Evolutionary conservation across 495 filamentous ascomycete genomes (phyloP).

Genomic region (Hypoxylon rickii): DNA sequence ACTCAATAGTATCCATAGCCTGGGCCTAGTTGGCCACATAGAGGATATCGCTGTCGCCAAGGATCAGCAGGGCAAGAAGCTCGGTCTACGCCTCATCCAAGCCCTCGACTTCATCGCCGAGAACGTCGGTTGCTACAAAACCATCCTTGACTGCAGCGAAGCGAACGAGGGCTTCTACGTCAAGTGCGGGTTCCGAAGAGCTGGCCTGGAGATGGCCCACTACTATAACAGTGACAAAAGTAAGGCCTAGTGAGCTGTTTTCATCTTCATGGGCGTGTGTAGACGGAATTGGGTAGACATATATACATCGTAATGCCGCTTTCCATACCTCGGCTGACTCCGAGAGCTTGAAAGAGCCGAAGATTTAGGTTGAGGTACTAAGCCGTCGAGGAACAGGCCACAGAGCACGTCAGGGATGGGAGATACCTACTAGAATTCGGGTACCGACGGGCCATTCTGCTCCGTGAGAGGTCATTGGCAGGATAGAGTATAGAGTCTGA

Average conservation of each 20-base stretch:
- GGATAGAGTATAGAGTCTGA: conserved; percentile 19
- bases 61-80: conserved; percentile 94
- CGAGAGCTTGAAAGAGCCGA: conserved; percentile 19
- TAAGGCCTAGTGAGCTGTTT: conserved; percentile 40
- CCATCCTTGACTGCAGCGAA: conserved; percentile 62
- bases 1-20: conserved; percentile 65
- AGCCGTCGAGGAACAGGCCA: conserved; percentile 1
- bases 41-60: conserved; percentile 96
- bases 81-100: conserved; percentile 91
- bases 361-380: conserved; percentile 24
- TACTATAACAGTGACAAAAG: conserved; percentile 70
- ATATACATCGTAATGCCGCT: conserved; percentile 8
- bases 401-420: conserved; percentile 9
- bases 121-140: conserved; percentile 91
- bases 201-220: conserved; percentile 95
- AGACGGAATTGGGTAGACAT: neutral
- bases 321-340: conserved; percentile 28
- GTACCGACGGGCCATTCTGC: conserved; percentile 5
- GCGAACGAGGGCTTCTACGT: conserved; percentile 97
- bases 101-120: conserved; percentile 87
- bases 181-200: conserved; percentile 95
- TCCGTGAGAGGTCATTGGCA: conserved; percentile 2
- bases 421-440: conserved; percentile 29
- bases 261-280: neutral
- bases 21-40: conserved; percentile 88